Percentiles rank a stretch among this genome's conserved stretches.
Conservation (phyloP, 1,139 yeast genomes). For the Debaryomyces fabryi region DNA sequence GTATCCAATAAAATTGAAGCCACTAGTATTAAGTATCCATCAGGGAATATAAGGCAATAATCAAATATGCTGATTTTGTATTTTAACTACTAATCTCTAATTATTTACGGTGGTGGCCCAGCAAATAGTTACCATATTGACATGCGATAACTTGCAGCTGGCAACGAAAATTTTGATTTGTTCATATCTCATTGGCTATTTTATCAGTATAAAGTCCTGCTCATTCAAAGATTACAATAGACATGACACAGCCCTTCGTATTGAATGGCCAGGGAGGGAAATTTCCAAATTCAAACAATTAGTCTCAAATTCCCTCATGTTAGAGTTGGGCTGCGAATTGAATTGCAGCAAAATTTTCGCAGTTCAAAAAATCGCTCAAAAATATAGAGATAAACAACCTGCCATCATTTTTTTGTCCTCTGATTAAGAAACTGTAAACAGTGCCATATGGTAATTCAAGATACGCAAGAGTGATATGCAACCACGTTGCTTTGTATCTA, state of each 20-base stretch:
- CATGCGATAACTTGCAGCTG: background rate
- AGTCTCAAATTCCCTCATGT: background rate
- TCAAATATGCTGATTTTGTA: background rate
- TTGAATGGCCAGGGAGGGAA: background rate
- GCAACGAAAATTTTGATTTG: background rate
- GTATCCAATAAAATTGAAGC: background rate
- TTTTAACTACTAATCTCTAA: background rate
- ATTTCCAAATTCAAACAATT: background rate
- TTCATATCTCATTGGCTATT: background rate
- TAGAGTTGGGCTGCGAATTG: background rate
- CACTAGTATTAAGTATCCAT: background rate
- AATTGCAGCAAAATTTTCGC: background rate
- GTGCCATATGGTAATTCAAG: background rate
- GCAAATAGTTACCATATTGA: background rate
- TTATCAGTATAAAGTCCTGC: background rate
- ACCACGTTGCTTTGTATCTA: background rate
- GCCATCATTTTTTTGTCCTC: background rate
- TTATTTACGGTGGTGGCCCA: background rate
- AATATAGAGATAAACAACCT: background rate
- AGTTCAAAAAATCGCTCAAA: background rate
- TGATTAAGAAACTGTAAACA: background rate
- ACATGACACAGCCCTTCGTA: background rate
- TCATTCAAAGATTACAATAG: background rate
- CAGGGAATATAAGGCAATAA: no score
- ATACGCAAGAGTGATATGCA: background rate